Percentiles rank a stretch among this genome's conserved stretches.
Conservation (phyloP, 768 basidiomycete species). For the Leccinum incarnatum region DNA sequence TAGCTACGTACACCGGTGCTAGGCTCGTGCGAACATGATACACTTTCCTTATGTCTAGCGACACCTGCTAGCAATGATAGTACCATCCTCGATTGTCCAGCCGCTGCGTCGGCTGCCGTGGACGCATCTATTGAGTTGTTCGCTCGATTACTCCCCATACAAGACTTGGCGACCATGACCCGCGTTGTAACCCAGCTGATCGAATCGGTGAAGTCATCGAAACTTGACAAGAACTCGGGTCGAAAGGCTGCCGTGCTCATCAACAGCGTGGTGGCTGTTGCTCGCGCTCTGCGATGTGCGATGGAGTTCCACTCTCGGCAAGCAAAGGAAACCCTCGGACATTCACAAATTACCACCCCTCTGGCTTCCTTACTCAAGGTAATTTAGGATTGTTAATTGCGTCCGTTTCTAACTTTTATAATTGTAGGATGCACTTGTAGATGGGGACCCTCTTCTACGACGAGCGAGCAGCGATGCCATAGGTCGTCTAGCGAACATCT, state of each 20-base stretch:
- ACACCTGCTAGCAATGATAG: conserved; percentile 44
- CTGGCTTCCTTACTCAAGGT: conserved; percentile 80
- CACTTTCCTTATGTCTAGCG: conserved; percentile 64
- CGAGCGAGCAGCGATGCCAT: conserved; percentile 83
- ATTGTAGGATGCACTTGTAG: conserved; percentile 69
- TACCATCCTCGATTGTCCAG: conserved; percentile 57
- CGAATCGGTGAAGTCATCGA: conserved; percentile 67
- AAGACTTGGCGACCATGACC: conserved; percentile 59
- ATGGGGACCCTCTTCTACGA: conserved; percentile 75
- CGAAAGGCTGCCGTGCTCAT: conserved; percentile 80
- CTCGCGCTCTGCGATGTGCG: conserved; percentile 62
- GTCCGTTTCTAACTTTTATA: conserved; percentile 9
- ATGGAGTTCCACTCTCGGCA: conserved; percentile 53
- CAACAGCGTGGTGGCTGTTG: conserved; percentile 75
- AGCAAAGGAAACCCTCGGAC: conserved; percentile 65
- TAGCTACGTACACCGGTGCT: conserved; percentile 66
- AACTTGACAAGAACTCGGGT: conserved; percentile 84
- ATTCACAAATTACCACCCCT: conserved; percentile 53
- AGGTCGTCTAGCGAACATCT: conserved; percentile 80
- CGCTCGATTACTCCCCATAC: conserved; percentile 70
- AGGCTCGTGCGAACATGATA: conserved; percentile 84
- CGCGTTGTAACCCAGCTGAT: conserved; percentile 57
- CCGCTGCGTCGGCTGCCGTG: conserved; percentile 78
- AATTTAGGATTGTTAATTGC: conserved; percentile 14
- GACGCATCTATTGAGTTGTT: conserved; percentile 91